Evolutionary conservation across 2,329 filamentous ascomycete species (phyloP), one percentile per base, ranked within the genome.

Genomic region (Microcyclospora tardicrescens): DNA sequence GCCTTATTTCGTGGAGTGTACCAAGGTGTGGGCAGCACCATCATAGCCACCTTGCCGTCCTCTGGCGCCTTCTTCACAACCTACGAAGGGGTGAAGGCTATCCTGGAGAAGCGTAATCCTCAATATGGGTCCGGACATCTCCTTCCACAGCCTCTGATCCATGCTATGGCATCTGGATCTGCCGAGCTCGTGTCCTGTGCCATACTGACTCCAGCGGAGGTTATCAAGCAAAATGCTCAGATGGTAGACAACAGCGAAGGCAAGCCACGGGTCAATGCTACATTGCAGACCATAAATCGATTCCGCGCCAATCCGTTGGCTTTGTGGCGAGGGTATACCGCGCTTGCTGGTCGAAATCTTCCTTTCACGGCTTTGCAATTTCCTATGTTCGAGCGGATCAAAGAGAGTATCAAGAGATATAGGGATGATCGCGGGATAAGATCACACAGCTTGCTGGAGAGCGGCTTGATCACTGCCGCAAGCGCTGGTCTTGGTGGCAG

Each of bases 221-320:
- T 93, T 6, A 75, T 94, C 46, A 94, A 95, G 64, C 86, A 93
- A 57, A 94, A 94, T 60, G 85, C 87, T 0, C 86, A 94, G 60
- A 86, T 94, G 72, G 67, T 91, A 1, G 66, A 66, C 52, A 53
- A 45, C 15, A 48, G 42, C 12, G 33, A 40, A 47, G 36, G 44
- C 33, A 37, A 45, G 28, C 34, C 55, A 11, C 42, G 55, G 10
- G 60, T 57, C 35, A 67, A 67, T 39, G 69, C 72, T 0, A 75
- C 72, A 59, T 33, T 77, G 5, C 61, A 74, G 55, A 76, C 76
- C 0, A 57, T 81, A 9, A 57, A 60, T 12, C 65, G 66, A 16
- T 80, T 82, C 54, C 64, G 61, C 43, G 68, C 71, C 2, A 67
- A 62, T 51, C 78, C 60, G 49, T 72, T 62, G 49, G 75, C 61